Percentiles rank a stretch among this genome's conserved stretches.
phyloP scores from a whole-genome alignment of 345 rosid genomes.

The Isatis tinctoria region DNA sequence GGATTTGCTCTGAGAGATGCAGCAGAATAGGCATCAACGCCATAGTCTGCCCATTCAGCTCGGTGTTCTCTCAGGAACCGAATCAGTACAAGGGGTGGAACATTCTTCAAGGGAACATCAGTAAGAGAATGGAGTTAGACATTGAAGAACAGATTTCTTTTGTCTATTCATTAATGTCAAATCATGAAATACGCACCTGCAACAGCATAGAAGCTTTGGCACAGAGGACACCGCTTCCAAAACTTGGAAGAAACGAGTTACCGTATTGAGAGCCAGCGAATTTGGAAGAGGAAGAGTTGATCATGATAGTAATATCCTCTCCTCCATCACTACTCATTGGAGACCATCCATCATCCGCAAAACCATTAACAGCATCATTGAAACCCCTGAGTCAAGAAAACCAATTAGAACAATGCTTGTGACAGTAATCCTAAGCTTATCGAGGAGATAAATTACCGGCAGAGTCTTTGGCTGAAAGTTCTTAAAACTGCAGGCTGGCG shows the following conservation, averaged over 20 bases:
- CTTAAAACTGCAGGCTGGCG: constrained; percentile 95
- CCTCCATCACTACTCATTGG: constrained; percentile 74
- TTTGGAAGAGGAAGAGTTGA: constrained; percentile 75
- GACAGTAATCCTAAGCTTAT: not conserved
- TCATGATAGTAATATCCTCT: constrained; percentile 80
- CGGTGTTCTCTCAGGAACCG: constrained; percentile 96
- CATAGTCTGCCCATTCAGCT: constrained; percentile 96
- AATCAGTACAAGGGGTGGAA: constrained; percentile 83
- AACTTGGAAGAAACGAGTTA: constrained; percentile 56
- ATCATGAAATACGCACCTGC: constrained; percentile 48
- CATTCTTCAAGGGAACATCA: constrained; percentile 48
- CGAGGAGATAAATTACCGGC: constrained; percentile 43
- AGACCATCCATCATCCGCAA: constrained; percentile 96
- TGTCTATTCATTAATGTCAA: not conserved
- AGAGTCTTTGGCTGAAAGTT: constrained; percentile 89
- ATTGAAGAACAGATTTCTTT: not conserved
- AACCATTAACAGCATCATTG: constrained; percentile 93
- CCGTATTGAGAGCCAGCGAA: constrained; percentile 62
- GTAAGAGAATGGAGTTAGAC: not conserved
- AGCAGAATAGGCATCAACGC: constrained; percentile 78
- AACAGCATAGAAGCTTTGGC: constrained; percentile 95
- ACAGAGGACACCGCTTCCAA: constrained; percentile 90
- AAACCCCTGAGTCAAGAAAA: constrained; percentile 58
- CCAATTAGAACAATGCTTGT: not conserved
- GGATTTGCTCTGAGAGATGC: constrained; percentile 78